These are phyloP conservation scores for Solanum appendiculatum DNA, from an alignment of 257 asterid species.

Conservation along the genomic window DNA sequence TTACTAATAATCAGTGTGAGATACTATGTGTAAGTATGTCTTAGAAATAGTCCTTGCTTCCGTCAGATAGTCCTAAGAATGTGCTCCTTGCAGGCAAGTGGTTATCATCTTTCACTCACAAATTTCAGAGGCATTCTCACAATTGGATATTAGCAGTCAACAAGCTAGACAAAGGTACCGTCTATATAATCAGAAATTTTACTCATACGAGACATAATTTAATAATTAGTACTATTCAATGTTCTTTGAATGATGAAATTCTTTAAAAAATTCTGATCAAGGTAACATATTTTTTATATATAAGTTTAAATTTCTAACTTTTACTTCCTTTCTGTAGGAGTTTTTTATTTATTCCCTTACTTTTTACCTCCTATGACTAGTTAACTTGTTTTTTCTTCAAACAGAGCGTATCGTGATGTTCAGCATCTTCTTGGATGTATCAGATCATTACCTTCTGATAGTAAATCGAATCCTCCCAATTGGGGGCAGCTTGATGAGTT, in stretches of 20 bases:
- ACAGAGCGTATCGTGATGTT: constrained; percentile 63
- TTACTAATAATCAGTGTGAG: not conserved
- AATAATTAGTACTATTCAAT: not conserved
- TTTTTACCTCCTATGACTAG: not conserved
- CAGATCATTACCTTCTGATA: constrained; percentile 85
- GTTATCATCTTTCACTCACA: constrained; percentile 78
- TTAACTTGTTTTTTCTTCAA: not conserved
- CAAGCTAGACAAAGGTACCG: constrained; percentile 70
- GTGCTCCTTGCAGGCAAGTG: constrained; percentile 75
- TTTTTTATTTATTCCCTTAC: not conserved
- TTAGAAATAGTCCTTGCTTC: not conserved
- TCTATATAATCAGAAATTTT: not conserved
- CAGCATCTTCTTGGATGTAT: constrained; percentile 85
- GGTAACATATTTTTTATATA: not conserved
- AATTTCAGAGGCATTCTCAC: constrained; percentile 77
- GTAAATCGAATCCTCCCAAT: constrained; percentile 51
- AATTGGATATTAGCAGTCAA: constrained; percentile 57
- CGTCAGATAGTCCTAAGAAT: not conserved
- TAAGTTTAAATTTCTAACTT: not conserved
- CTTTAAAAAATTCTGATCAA: not conserved
- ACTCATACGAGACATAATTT: not conserved
- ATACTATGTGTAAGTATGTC: not conserved
- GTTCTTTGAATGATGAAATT: not conserved
- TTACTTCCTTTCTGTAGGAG: not conserved
- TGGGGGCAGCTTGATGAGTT: constrained; percentile 91